Conservation (phyloP, 2,329 filamentous ascomycete species). For the Talaromyces islandicus region DNA sequence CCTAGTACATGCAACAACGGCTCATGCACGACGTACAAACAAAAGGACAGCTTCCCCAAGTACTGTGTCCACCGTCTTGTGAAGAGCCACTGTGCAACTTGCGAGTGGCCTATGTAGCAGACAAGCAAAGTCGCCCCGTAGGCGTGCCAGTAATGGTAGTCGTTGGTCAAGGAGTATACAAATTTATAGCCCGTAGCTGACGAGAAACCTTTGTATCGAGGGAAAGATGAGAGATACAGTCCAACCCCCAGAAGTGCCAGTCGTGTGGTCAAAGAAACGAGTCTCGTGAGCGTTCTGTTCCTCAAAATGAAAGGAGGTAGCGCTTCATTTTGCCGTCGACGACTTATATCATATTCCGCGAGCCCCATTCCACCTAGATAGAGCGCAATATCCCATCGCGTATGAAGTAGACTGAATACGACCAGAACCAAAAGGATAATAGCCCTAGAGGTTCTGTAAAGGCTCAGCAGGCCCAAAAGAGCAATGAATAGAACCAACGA, state of each 20-base stretch:
- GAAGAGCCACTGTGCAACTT: neutral
- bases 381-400: slow-evolving; percentile 1
- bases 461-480: neutral
- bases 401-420: neutral
- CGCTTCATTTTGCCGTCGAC: neutral
- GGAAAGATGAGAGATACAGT: slow-evolving; percentile 1
- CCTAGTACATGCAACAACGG: neutral
- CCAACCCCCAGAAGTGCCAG: neutral
- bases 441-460: neutral
- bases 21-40: neutral
- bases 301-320: neutral
- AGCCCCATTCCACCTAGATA: neutral
- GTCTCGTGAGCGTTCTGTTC: neutral
- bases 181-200: neutral
- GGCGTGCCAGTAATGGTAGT: slow-evolving; percentile 1
- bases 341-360: neutral
- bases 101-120: neutral
- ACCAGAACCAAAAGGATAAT: neutral
- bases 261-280: neutral
- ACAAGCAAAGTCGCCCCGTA: neutral
- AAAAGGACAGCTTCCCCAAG: neutral
- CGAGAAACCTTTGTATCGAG: neutral
- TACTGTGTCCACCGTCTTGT: neutral
- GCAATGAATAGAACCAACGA: neutral
- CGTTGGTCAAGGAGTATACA: neutral